A percentile compares a stretch with the other conserved stretches of the same genome.
These are phyloP conservation scores for Boletus rubropictus DNA, from an alignment of 768 basidiomycete species.

Conservation along the genomic window DNA sequence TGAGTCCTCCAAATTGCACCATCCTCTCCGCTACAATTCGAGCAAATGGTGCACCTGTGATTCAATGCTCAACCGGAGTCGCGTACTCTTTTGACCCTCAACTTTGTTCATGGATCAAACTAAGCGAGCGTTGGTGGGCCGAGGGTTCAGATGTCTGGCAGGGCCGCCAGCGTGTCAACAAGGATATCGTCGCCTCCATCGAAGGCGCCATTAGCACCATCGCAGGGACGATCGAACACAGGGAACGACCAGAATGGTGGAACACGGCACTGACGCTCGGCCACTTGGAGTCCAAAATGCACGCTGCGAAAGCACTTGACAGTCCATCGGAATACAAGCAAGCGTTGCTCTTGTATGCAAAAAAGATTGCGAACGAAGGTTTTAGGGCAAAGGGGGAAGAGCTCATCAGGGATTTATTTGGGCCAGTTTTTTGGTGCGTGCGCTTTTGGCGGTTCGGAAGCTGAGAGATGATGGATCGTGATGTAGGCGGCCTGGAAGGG, in stretches of 20 bases:
- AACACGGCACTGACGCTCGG: conserved; percentile 75
- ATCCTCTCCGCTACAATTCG: conserved; percentile 64
- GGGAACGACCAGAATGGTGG: conserved; percentile 72
- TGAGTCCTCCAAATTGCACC: conserved; percentile 51
- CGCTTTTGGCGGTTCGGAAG: neutral
- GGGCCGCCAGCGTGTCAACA: conserved; percentile 51
- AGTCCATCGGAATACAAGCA: conserved; percentile 83
- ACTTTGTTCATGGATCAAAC: conserved; percentile 63
- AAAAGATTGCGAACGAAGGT: conserved; percentile 83
- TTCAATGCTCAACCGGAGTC: conserved; percentile 72
- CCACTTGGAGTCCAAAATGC: conserved; percentile 80
- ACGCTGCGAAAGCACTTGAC: conserved; percentile 67
- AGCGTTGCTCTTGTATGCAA: conserved; percentile 70
- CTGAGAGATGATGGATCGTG: neutral
- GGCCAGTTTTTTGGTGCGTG: conserved; percentile 84
- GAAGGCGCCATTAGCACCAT: conserved; percentile 52
- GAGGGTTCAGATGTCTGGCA: conserved; percentile 83
- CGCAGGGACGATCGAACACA: conserved; percentile 32
- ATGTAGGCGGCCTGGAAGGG: conserved; percentile 58
- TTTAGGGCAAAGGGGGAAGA: conserved; percentile 88
- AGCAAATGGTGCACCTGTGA: conserved; percentile 73
- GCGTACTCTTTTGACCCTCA: conserved; percentile 73
- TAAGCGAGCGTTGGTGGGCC: conserved; percentile 81
- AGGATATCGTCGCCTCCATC: conserved; percentile 51
- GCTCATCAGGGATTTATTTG: conserved; percentile 82